Base-by-base conservation (phyloP, 1,139 yeast genomes). In the Hyphopichia fennica region DNA sequence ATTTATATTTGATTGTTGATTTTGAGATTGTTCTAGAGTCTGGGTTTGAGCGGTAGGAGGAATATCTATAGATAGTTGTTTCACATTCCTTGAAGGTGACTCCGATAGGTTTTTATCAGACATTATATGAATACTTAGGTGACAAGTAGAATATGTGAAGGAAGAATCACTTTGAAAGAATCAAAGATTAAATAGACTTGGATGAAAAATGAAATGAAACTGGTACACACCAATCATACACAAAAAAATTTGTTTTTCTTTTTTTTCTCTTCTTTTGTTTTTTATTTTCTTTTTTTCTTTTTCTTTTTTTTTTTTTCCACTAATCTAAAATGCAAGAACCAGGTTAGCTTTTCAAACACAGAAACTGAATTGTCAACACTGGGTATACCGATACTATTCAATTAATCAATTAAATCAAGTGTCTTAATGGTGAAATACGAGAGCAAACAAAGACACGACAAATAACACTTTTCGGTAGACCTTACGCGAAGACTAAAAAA, bases 31-130 rank as follows among this genome's bases (percentile, higher is more conserved):
- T n/a, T n/a, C n/a, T n/a, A n/a, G n/a, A n/a, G n/a, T n/a, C n/a
- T n/a, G n/a, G n/a, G n/a, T n/a, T n/a, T 28, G 15, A n/a, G 10
- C 17, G 17, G 22, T 3, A 3, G 19, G 35, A 2, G 38, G 38
- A n/a, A 35, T 25, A 28, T 35, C 38, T 17, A 35, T 35, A 10
- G 38, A 35, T 14, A 35, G 18, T 4, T 23, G 14, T 27, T 35
- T 35, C 14, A 35, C 25, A 17, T 35, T 35, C n/a, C 33, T 25
- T 4, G 31, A 25, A 10, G 38, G 38, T n/a, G 38, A 35, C 33
- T 35, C 38, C 33, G 34, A 31, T 31, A 19, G 10, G 11, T 20
- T 20, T 7, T 19, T 9, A 19, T n/a, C 13, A 3, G 35, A 33
- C 35, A 33, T 33, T 13, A 16, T 31, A 11, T n/a, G 34, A 31